phyloP scores from a whole-genome alignment of 139 green algal species.

The Chlamydomonas sp. region DNA sequence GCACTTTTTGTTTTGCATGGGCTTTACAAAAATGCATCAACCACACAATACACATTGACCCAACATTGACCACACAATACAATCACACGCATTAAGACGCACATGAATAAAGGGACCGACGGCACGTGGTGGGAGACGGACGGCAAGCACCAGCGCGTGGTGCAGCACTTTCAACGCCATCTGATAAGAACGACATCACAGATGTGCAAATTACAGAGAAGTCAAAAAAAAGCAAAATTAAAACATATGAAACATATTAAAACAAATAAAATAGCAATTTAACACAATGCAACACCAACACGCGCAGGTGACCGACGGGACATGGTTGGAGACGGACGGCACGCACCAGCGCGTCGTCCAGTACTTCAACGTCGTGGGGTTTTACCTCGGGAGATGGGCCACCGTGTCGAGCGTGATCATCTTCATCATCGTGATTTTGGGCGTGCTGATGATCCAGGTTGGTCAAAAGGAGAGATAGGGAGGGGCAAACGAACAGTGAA shows the following conservation, averaged over 20 bases:
- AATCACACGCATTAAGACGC: background rate
- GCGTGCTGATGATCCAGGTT: constrained; percentile 10
- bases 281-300: too few relatives aligned
- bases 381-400: constrained; percentile 12
- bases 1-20: background rate
- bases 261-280: too few relatives aligned
- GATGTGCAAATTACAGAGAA: too few relatives aligned
- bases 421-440: background rate
- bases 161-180: too few relatives aligned
- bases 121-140: constrained; percentile 14
- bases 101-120: background rate
- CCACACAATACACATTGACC: background rate
- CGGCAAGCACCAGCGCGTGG: constrained; percentile 10
- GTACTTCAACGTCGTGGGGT: constrained; percentile 8
- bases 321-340: constrained; percentile 15
- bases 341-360: constrained; percentile 10
- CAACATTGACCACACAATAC: background rate
- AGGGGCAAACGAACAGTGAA: background rate
- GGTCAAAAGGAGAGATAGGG: background rate
- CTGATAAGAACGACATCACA: too few relatives aligned
- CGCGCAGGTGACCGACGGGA: background rate
- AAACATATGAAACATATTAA: too few relatives aligned
- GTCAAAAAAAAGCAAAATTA: too few relatives aligned
- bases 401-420: background rate
- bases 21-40: background rate